Evolutionary conservation across 228 moss, liverwort and hornwort genomes (phyloP), one percentile per base, ranked within the genome.

Genomic region (Sphagnum magellanicum): DNA sequence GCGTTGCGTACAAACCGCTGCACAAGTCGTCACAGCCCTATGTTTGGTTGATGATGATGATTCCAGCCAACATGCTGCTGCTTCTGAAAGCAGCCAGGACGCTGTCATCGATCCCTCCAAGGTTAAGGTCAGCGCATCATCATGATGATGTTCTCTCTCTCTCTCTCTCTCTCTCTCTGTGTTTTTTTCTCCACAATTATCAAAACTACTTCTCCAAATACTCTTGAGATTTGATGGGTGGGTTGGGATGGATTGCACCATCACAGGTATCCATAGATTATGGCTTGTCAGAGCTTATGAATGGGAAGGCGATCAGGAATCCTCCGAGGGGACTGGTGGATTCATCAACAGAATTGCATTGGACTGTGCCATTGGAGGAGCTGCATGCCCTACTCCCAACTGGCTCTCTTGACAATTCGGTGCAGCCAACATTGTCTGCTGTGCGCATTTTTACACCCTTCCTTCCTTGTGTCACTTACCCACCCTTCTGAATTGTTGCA

Each of bases 1-100:
- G 62, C 87, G 89, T 4, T 91, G 91, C 13, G 82, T 89, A 68
- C 84, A 89, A 64, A 91, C 91, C 32, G 87, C 87, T 16, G 81
- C 81, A 0, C 87, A 83, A 68, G 77, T 92, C 10, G 75, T 87
- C 61, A 63, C 60, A 16, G 89, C 87, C 59, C 77, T 87, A 73
- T 87, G 67, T 67, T 74, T 75, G 0, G 78, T 75, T 0, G 82
- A 32, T 32, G 32, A 32, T 32, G 32, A 32, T 32, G 32, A 78
- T 1, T 67, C 58, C 52, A 65, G 68, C 64, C 68, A 32, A 50
- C 63, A 75, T 61, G 71, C 71, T 15, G 57, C 32, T 32, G 32
- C 32, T 32, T 32, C 32, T 32, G n/a, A 58, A 17, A 69, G 47
- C 61, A 73, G 73, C 51, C 49, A 70, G 32, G 78, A 70, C 50